Evolutionary conservation across 352 stramenopile species (phyloP).

Genomic region (Globisporangium recalcitrans): DNA sequence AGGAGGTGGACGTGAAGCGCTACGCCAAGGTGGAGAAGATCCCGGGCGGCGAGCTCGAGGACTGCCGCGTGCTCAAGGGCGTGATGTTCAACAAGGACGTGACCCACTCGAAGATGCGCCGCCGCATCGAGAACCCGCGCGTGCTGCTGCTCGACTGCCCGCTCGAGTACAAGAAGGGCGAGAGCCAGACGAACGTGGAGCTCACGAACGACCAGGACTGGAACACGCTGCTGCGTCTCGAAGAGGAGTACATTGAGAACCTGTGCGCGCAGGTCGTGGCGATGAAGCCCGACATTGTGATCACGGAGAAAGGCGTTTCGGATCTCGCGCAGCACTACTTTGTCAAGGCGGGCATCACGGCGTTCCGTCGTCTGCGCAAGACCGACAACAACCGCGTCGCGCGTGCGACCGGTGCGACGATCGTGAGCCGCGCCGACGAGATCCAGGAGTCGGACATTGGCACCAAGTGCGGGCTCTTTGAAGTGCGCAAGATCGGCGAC

Average conservation of each 20-base stretch:
- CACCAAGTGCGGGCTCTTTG: constrained; percentile 97
- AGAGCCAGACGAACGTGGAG: constrained; percentile 97
- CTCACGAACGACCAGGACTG: constrained; percentile 98
- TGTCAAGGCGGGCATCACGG: constrained; percentile 97
- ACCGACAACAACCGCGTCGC: constrained; percentile 99
- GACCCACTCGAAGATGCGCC: constrained; percentile 99
- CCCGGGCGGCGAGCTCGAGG: constrained; percentile 94
- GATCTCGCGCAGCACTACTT: constrained; percentile 99
- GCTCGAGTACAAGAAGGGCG: constrained; percentile 99
- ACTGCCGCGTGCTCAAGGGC: constrained; percentile 94
- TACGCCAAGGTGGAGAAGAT: constrained; percentile 99
- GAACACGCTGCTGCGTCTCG: constrained; percentile 97
- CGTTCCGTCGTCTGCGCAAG: constrained; percentile 98
- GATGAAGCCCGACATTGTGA: constrained; percentile 98
- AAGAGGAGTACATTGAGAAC: constrained; percentile 99
- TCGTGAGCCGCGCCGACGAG: constrained; percentile 97
- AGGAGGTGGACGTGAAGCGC: constrained; percentile 98
- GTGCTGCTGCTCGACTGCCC: constrained; percentile 98
- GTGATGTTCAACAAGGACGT: constrained; percentile 99
- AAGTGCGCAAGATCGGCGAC: constrained; percentile 91
- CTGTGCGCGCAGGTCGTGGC: constrained; percentile 98
- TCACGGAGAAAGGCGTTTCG: constrained; percentile 99
- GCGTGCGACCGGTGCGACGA: constrained; percentile 94
- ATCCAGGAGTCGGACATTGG: constrained; percentile 99
- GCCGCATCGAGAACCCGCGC: constrained; percentile 97